Percentiles rank a stretch among this genome's conserved stretches.
These are phyloP conservation scores for Deinandra increscens DNA, from an alignment of 129 eudicot species.

Conservation along the genomic window DNA sequence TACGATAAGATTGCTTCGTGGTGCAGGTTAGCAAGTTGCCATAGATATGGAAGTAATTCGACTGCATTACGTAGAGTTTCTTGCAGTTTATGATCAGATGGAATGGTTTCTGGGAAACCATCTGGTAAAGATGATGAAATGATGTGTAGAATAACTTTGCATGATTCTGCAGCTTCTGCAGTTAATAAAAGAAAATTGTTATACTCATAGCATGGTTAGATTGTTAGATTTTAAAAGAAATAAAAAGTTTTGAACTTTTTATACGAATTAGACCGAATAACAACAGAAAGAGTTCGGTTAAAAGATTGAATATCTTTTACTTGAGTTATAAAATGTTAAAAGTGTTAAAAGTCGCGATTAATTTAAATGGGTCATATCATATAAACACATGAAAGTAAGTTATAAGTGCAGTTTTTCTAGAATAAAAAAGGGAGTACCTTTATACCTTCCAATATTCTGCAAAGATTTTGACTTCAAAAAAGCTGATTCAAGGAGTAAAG, in stretches of 20 bases:
- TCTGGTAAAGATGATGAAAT: slow-evolving; percentile 81
- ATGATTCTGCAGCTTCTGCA: slow-evolving; percentile 97
- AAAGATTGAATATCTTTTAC: too few species aligned
- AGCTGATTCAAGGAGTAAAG: slow-evolving; percentile 77
- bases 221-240: too few species aligned
- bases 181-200: too few species aligned
- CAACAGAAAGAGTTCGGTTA: too few species aligned
- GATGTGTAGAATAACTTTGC: slow-evolving; percentile 79
- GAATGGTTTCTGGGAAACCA: slow-evolving; percentile 81
- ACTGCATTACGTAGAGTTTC: slow-evolving; percentile 67
- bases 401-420: not conserved
- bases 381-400: not conserved
- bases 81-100: slow-evolving; percentile 77
- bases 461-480: slow-evolving; percentile 79
- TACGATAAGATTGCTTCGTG: slow-evolving; percentile 66
- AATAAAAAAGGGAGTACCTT: slow-evolving; percentile 48
- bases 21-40: slow-evolving; percentile 67
- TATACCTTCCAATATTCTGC: slow-evolving; percentile 73
- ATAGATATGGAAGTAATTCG: slow-evolving; percentile 82
- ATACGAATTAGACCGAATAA: too few species aligned
- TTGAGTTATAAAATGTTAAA: too few species aligned
- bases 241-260: not conserved
- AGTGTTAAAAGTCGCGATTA: too few species aligned
- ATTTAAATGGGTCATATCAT: too few species aligned
- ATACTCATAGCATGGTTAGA: too few species aligned